Evolutionary conservation across 169 alveolate genomes (phyloP).

Genomic region (Plasmodium gallinaceum): DNA sequence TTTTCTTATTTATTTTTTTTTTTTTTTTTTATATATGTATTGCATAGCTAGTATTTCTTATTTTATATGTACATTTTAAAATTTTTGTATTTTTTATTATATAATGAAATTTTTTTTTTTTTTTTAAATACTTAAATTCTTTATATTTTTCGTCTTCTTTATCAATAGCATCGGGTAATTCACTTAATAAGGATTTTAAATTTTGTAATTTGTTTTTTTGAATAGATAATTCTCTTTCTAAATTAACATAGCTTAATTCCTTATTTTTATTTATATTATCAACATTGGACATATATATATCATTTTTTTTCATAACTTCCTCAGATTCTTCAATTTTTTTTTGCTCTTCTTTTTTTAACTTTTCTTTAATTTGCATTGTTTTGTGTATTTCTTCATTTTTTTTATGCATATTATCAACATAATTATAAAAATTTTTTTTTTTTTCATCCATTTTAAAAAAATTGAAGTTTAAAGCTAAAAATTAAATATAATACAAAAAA

Average conservation of each 20-base stretch:
- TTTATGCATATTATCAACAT: slow-evolving; percentile 68
- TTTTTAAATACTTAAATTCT: slow-evolving; percentile 45
- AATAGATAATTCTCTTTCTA: slow-evolving; percentile 49
- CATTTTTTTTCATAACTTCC: slow-evolving; percentile 50
- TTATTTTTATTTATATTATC: slow-evolving; percentile 54
- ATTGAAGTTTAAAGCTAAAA: too few species aligned
- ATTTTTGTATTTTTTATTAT: neutral
- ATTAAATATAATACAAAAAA: too few species aligned
- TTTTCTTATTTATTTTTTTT: neutral
- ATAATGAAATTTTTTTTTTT: slow-evolving; percentile 6
- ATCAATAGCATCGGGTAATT: slow-evolving; percentile 40
- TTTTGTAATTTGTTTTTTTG: slow-evolving; percentile 34
- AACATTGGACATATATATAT: slow-evolving; percentile 34
- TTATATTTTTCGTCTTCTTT: slow-evolving; percentile 41
- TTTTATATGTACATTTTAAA: neutral
- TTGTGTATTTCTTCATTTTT: slow-evolving; percentile 65
- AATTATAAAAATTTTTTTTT: slow-evolving; percentile 54
- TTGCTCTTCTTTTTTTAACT: slow-evolving; percentile 43
- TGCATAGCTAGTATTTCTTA: neutral
- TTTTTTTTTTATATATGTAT: neutral
- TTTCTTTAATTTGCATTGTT: slow-evolving; percentile 27
- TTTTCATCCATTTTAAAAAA: slow-evolving; percentile 49
- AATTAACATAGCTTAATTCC: slow-evolving; percentile 38
- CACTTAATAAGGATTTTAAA: slow-evolving; percentile 28
- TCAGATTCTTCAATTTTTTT: slow-evolving; percentile 69